Evolutionary conservation across 2,329 filamentous ascomycete genomes (phyloP).

Genomic region (Alternaria atra): DNA sequence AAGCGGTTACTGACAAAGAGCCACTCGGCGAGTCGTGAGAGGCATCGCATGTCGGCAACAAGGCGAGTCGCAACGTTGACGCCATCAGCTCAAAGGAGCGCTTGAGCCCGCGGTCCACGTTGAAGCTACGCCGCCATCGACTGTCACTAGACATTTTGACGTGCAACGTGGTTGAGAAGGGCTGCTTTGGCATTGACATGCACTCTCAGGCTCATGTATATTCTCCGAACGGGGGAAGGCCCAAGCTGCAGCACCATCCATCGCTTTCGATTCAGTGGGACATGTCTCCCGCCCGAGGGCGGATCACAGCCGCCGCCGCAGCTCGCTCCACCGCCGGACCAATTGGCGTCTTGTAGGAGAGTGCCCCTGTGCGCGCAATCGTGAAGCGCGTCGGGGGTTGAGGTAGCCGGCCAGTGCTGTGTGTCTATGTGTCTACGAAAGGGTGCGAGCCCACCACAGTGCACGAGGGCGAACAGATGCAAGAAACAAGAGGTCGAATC

Average conservation of each 20-base stretch:
- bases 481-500: conserved; percentile 16
- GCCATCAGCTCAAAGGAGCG: conserved; percentile 33
- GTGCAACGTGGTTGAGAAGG: conserved; percentile 11
- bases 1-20: conserved; percentile 29
- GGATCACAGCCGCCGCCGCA: conserved; percentile 39
- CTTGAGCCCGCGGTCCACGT: conserved; percentile 25
- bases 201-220: conserved; percentile 11
- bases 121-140: conserved; percentile 16
- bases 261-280: conserved; percentile 23
- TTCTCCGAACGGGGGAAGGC: conserved; percentile 27
- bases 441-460: conserved; percentile 18
- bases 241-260: conserved; percentile 25
- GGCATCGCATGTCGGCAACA: conserved; percentile 16
- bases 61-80: conserved; percentile 26
- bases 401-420: conserved; percentile 13
- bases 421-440: conserved; percentile 5
- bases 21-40: conserved; percentile 35
- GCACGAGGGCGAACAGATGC: conserved; percentile 15
- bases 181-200: neutral
- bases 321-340: conserved; percentile 20
- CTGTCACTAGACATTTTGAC: conserved; percentile 9
- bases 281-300: conserved; percentile 25
- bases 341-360: conserved; percentile 21
- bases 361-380: conserved; percentile 21
- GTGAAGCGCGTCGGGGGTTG: conserved; percentile 19